Conservation (phyloP, 495 filamentous ascomycete genomes). For the Corynascus novoguineensis region DNA sequence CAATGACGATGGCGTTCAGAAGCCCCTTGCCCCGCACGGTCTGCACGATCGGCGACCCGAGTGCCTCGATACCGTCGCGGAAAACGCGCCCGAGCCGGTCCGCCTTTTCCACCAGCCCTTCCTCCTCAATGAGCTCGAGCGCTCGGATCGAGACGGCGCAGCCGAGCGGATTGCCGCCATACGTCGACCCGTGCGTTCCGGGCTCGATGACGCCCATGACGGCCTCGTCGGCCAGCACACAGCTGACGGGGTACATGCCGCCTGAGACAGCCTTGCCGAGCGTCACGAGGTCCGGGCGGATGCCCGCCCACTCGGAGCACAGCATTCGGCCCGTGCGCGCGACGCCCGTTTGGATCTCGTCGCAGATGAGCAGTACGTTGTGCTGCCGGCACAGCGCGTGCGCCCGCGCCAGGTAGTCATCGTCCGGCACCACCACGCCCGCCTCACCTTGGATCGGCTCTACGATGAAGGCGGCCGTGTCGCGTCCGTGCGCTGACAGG, state of each 20-base stretch:
- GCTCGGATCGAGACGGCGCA: constrained; percentile 95
- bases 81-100: constrained; percentile 79
- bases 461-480: constrained; percentile 89
- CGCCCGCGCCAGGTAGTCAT: constrained; percentile 78
- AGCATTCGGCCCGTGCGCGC: constrained; percentile 89
- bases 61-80: constrained; percentile 61
- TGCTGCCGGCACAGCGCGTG: constrained; percentile 84
- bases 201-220: constrained; percentile 98
- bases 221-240: constrained; percentile 81
- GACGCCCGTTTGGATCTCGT: constrained; percentile 98
- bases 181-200: constrained; percentile 94
- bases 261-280: constrained; percentile 97
- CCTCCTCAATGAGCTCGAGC: constrained; percentile 90
- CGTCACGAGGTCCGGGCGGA: constrained; percentile 92
- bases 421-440: constrained; percentile 90
- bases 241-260: constrained; percentile 97
- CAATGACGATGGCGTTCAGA: constrained; percentile 94
- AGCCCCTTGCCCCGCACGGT: constrained; percentile 86
- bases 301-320: constrained; percentile 87
- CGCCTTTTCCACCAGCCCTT: constrained; percentile 76
- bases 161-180: constrained; percentile 95
- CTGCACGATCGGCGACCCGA: constrained; percentile 76
- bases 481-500: constrained; percentile 71
- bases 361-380: constrained; percentile 91
- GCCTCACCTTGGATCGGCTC: constrained; percentile 99